Evolutionary conservation across 2,329 filamentous ascomycete species (phyloP).

Genomic region (Cryphonectria radicalis): DNA sequence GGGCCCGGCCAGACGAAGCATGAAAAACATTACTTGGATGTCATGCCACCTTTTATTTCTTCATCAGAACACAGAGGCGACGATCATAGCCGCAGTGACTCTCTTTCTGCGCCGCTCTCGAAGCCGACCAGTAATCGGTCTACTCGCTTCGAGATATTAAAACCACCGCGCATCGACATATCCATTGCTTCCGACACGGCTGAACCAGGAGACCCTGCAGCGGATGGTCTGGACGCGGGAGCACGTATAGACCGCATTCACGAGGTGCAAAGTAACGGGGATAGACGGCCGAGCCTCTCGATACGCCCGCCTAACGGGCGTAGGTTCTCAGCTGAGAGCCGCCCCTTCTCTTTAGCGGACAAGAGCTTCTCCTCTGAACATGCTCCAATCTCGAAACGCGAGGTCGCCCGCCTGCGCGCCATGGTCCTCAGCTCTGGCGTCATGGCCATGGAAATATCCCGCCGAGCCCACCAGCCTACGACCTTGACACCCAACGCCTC

Average conservation of each 20-base stretch:
- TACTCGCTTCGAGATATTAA: constrained; percentile 52
- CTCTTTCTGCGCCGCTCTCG: constrained; percentile 33
- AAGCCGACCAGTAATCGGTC: constrained; percentile 46
- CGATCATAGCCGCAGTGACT: constrained; percentile 25
- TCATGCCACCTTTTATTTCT: constrained; percentile 55
- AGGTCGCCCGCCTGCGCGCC: constrained; percentile 77
- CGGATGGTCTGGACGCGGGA: constrained; percentile 47
- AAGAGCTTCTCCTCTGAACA: constrained; percentile 43
- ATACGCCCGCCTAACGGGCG: constrained; percentile 31
- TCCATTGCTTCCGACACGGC: constrained; percentile 44
- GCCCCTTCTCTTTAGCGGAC: constrained; percentile 59
- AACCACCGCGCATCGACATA: constrained; percentile 54
- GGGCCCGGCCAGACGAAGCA: constrained; percentile 39
- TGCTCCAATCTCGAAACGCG: constrained; percentile 63
- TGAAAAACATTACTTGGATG: constrained; percentile 53
- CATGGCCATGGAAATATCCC: constrained; percentile 80
- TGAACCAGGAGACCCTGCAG: constrained; percentile 35
- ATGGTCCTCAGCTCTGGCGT: constrained; percentile 84
- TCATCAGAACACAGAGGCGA: constrained; percentile 37
- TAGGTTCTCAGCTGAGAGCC: constrained; percentile 32
- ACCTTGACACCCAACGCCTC: constrained; percentile 41
- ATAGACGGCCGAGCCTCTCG: constrained; percentile 41
- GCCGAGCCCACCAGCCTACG: constrained; percentile 60
- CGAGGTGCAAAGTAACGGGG: constrained; percentile 39
- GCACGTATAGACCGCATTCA: constrained; percentile 38